Percentiles rank a stretch among this genome's conserved stretches.
phyloP scores from a whole-genome alignment of 2,329 filamentous ascomycete species.

The Penicillium sclerotigenum region DNA sequence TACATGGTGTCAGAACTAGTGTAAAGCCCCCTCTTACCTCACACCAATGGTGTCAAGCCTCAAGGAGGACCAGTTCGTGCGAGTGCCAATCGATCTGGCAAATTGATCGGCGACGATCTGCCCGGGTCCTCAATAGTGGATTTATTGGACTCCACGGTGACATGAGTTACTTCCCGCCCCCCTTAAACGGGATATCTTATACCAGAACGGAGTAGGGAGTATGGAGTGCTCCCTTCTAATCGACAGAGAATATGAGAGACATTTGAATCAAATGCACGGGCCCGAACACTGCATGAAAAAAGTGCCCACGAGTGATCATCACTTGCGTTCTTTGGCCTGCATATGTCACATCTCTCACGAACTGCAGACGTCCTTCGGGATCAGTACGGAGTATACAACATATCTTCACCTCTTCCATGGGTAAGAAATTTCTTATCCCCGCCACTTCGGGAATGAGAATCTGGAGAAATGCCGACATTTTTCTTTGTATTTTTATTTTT shows the following conservation, averaged over 20 bases:
- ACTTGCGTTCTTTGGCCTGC: constrained; percentile 4
- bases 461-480: constrained; percentile 6
- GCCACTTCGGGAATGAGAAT: background rate
- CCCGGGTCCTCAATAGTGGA: constrained; percentile 28
- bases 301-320: constrained; percentile 4
- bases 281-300: background rate
- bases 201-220: background rate
- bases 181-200: background rate
- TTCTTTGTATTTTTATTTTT: too few relatives aligned
- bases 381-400: too few relatives aligned
- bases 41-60: constrained; percentile 16
- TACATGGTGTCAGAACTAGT: constrained; percentile 20
- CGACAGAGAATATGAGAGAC: background rate
- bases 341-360: constrained; percentile 11
- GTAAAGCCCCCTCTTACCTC: constrained; percentile 9
- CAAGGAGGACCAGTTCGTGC: constrained; percentile 21
- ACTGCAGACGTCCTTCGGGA: background rate
- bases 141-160: constrained; percentile 6
- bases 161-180: background rate
- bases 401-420: background rate
- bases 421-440: background rate
- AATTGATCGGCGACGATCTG: constrained; percentile 22
- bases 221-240: too few relatives aligned
- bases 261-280: background rate
- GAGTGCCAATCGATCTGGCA: constrained; percentile 22